Percentiles rank a stretch among this genome's conserved stretches.
These are phyloP conservation scores for Firmiana major DNA, from an alignment of 345 rosid genomes.

Conservation along the genomic window DNA sequence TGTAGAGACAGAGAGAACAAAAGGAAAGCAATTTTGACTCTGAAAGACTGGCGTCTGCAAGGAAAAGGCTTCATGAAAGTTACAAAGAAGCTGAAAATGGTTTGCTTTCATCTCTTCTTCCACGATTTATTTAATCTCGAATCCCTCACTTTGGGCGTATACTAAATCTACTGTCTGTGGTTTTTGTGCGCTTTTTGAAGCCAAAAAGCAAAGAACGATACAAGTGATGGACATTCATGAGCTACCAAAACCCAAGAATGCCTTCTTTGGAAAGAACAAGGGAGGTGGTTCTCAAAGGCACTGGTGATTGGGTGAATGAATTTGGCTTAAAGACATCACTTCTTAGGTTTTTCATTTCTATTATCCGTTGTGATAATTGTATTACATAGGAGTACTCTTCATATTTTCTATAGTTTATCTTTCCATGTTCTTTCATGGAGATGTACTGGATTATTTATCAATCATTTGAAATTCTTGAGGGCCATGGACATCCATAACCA, in stretches of 20 bases:
- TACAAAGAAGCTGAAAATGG: constrained; percentile 94
- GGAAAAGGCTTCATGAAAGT: constrained; percentile 82
- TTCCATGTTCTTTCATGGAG: constrained; percentile 6
- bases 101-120: constrained; percentile 22
- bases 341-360: constrained; percentile 8
- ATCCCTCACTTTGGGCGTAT: neutral
- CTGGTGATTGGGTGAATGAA: constrained; percentile 53
- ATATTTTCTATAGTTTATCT: neutral
- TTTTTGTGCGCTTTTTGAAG: constrained; percentile 43
- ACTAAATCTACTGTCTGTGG: constrained; percentile 12
- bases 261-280: constrained; percentile 80
- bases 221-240: constrained; percentile 99
- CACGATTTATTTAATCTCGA: neutral
- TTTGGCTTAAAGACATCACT: neutral
- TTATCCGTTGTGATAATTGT: neutral
- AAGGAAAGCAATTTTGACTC: constrained; percentile 55
- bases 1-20: constrained; percentile 73
- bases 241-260: constrained; percentile 90
- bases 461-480: constrained; percentile 10
- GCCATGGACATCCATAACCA: constrained; percentile 9
- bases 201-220: constrained; percentile 96
- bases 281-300: constrained; percentile 86
- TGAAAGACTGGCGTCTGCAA: constrained; percentile 61
- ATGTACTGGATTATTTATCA: constrained; percentile 8
- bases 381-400: constrained; percentile 2